Base-by-base conservation (phyloP, 805 yeast species). In the Yarrowia yakushimensis region DNA sequence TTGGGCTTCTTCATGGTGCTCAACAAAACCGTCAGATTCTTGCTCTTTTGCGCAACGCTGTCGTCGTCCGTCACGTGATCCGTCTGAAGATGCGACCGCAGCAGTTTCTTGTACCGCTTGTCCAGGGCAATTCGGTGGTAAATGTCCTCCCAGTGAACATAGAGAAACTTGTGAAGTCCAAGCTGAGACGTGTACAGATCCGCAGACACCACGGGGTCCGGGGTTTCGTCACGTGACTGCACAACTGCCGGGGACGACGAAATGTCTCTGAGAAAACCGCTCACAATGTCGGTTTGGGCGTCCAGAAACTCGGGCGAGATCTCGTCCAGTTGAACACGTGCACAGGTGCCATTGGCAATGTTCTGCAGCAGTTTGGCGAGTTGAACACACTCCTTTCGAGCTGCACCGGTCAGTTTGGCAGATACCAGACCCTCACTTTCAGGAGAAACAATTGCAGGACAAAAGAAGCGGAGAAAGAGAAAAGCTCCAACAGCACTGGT, bases 371-470 rank as follows among this genome's bases (percentile, higher is more conserved):
- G 45, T 48, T 71, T 71, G 10, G 73, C 73, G 18, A 71, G 46
- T n/a, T 65, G 60, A 23, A 71, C 59, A 22, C 69, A 59, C 11
- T 69, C 64, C 39, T 69, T 60, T 18, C 70, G 36, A 45, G 66
- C 63, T n/a, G 62, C 66, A 15, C 62, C 55, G 10, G 69, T 28
- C 10, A 66, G 69, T 10, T 67, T 59, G 13, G 31, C 27, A 8
- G 59, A 64, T 22, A 72, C 50, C 7, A 72, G 62, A 12, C 68
- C 71, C 39, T 69, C 77, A 9, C 81, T 76, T 63, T 88, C 94
- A 0, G 96, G 96, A 42, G 89, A 83, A 4, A 90, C 89, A 66
- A 90, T 81, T 0, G 92, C 93, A 6, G 97, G 97, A 70, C 96
- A 86, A 57, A 85, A 77, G 64, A 85, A 82, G 63, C 93, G 76